Evolutionary conservation across 2,329 filamentous ascomycete genomes (phyloP).

Genomic region (Torrubiella hemipterigena): DNA sequence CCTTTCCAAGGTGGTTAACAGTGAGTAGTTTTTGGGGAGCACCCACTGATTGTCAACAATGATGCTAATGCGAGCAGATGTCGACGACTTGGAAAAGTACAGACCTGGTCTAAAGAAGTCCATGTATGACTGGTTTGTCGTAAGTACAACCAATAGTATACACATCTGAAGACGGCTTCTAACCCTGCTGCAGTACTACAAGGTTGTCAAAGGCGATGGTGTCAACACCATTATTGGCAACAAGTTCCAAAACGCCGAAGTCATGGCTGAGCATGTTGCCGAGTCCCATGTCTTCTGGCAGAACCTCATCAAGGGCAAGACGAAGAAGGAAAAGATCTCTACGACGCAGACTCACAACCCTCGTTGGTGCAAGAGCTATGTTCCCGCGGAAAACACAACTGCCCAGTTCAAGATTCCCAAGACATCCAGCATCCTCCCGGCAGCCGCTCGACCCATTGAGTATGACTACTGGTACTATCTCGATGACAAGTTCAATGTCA

Average conservation of each 20-base stretch:
- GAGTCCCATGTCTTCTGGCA: conserved; percentile 26
- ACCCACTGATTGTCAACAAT: not conserved
- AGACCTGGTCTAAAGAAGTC: conserved; percentile 21
- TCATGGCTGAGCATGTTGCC: conserved; percentile 17
- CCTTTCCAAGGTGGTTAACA: conserved; percentile 19
- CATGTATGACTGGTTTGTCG: conserved; percentile 26
- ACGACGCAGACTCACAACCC: conserved; percentile 26
- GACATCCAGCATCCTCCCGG: conserved; percentile 15
- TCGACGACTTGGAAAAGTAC: conserved; percentile 25
- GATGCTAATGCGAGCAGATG: conserved; percentile 13
- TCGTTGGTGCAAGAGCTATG: conserved; percentile 17
- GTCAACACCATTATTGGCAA: conserved; percentile 23
- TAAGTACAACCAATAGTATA: conserved; percentile 10
- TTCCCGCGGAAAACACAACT: conserved; percentile 18
- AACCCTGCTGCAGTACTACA: conserved; percentile 21
- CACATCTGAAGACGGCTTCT: conserved; percentile 3
- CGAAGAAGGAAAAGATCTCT: conserved; percentile 24
- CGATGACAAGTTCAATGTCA: conserved; percentile 18
- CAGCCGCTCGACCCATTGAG: conserved; percentile 17
- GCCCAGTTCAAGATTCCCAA: conserved; percentile 18
- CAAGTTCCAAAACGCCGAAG: conserved; percentile 21
- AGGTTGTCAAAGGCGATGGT: conserved; percentile 22
- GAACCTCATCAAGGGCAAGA: conserved; percentile 23
- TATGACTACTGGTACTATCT: conserved; percentile 26
- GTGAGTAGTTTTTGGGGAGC: too few species aligned